Base-by-base conservation (phyloP, 176 grass and related monocot genomes). In the Saccharum spontaneum region DNA sequence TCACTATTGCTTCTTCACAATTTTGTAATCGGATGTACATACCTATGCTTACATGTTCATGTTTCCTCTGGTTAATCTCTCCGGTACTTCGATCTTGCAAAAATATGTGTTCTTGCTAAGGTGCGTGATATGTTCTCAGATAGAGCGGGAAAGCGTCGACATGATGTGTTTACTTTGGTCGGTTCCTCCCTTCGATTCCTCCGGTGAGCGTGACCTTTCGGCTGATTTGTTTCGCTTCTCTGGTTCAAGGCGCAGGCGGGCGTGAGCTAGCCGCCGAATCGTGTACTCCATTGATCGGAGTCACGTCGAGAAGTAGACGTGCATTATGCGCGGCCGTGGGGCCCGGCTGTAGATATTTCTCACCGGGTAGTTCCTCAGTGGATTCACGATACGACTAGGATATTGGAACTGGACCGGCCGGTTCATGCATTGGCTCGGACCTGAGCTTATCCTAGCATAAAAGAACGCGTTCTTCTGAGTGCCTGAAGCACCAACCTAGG, bases 231-330 rank as follows among this genome's bases (percentile, higher is more conserved):
- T 82, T 48, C 7, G 65, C 49, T 52, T 18, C 65, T 5, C 48
- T 74, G 73, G 79, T 83, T 80, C 28, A 90, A 79, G 77, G 88
- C 45, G 66, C 86, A 79, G 77, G 88, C 59, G 66, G 4, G 34
- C 66, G 36, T 10, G 73, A 79, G 84, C 79, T 73, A 74, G 71
- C 72, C 72, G 84, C 73, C 73, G 67, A 83, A 75, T 75, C 67
- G 50, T 43, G 52, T 65, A 30, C 62, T 65, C 65, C 24, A 60
- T 49, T 74, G 73, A 68, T 73, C 80, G 68, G 84, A 84, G 37
- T 87, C 85, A 13, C 48, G 79, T 68, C 75, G 8, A 55, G 84
- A 87, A 62, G 69, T 80, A 85, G 89, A 90, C 80, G 85, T 59
- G 88, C 88, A 90, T 45, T 86, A 76, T 33, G 22, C 24, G 72